Evolutionary conservation across 805 yeast genomes (phyloP), one percentile per base, ranked within the genome.

Genomic region (Cyberlindnera amylophila): DNA sequence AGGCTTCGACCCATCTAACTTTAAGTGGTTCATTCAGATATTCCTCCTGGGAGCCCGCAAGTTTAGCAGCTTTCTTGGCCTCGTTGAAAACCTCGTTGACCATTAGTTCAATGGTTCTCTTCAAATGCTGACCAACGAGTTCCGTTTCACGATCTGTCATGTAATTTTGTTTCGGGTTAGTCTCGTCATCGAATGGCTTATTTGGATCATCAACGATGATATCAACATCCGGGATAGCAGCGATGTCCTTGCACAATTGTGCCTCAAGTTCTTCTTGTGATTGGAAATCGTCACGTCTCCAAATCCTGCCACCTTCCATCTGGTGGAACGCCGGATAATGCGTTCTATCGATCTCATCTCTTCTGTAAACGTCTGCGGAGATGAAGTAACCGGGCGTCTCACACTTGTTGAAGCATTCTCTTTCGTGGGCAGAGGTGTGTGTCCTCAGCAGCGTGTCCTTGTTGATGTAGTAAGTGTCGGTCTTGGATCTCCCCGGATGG

Each of bases 291-390:
- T 63, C 60, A 41, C 82, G 68, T 7, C 76, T 67, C 98, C 98
- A 93, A 2, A 82, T 63, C 45, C 93, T 70, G 3, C 96, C 97
- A 36, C 98, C 99, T 65, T 93, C 99, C 88, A 93, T 79, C 64
- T 93, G 99, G 58, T 93, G 97, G 66, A 93, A 93, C 0, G 86
- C 97, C 1, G 99, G 98, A 60, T 93, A 93, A 62, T 93, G 99
- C 0, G 98, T 89, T 51, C 86, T 74, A 63, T 93, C 99, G 43
- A 93, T 87, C 56, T 91, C 96, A 64, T 93, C 99, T 55, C 96
- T 75, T 57, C 99, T 75, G 59, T 90, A 93, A 9, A 93, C 99
- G 63, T 93, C 99, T 1, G 98, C 99, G 11, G 95, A 76, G 36
- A 93, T 90, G 50, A 93, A 74, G 63, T 86, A 93, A 0, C 98